phyloP scores from a whole-genome alignment of 345 rosid genomes.

The Murraya koenigii region DNA sequence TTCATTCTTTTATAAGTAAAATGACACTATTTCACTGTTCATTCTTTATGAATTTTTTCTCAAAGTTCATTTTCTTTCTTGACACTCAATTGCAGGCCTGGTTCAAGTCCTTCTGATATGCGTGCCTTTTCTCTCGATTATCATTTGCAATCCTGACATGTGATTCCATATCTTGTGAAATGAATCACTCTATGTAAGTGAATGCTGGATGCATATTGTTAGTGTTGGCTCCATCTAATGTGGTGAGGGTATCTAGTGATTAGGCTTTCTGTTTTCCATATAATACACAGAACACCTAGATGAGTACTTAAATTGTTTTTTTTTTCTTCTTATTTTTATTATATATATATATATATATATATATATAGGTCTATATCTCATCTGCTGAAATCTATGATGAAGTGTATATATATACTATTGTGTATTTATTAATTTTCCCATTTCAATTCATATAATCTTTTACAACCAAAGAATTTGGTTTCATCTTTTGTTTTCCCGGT shows the following conservation, averaged over 20 bases:
- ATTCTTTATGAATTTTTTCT: constrained; percentile 4
- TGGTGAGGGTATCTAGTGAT: background rate
- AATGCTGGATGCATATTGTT: background rate
- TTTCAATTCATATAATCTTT: background rate
- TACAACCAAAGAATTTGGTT: background rate
- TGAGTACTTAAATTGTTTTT: background rate
- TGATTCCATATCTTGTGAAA: background rate
- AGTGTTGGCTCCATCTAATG: background rate
- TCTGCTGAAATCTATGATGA: background rate
- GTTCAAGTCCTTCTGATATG: constrained; percentile 88
- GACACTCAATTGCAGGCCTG: constrained; percentile 57
- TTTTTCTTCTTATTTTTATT: too few species aligned
- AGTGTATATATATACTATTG: too few species aligned
- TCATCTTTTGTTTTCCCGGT: background rate
- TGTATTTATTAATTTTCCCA: too few species aligned
- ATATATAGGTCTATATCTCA: too few species aligned
- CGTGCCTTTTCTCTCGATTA: constrained; percentile 71
- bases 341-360: too few species aligned
- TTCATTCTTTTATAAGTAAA: background rate
- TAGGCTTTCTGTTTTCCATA: background rate
- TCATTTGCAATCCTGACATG: constrained; percentile 64
- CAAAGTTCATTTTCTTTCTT: constrained; percentile 5
- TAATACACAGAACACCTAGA: background rate
- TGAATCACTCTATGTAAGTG: background rate
- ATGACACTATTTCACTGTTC: background rate